Conservation (phyloP, 257 asterid species). For the Solanum habrochaites region DNA sequence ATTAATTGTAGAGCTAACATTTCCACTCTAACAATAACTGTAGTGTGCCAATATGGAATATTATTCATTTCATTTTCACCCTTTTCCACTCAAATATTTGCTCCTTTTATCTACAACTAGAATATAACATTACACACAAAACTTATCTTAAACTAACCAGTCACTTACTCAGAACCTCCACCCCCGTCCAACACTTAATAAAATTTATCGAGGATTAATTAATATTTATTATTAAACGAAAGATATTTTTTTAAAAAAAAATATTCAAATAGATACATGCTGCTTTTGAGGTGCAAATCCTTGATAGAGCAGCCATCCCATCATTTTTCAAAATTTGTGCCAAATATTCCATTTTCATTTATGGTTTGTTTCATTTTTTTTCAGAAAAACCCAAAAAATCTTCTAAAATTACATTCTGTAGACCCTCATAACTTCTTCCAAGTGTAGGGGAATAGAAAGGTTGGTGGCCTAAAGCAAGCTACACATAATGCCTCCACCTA, state of each 20-base stretch:
- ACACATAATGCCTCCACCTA: not conserved
- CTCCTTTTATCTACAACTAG: not conserved
- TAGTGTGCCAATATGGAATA: not conserved
- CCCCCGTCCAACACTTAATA: too few species aligned
- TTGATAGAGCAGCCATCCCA: not conserved
- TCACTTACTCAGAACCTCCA: too few species aligned
- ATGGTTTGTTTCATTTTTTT: not conserved
- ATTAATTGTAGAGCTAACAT: conserved; percentile 27
- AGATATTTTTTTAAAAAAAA: not conserved
- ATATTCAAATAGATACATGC: not conserved
- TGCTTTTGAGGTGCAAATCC: not conserved
- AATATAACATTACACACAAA: not conserved
- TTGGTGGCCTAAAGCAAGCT: not conserved
- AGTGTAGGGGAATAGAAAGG: not conserved
- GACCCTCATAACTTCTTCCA: not conserved
- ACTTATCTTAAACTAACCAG: too few species aligned
- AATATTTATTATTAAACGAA: not conserved
- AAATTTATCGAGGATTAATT: not conserved
- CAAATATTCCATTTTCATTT: not conserved
- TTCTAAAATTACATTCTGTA: not conserved
- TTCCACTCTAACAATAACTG: not conserved
- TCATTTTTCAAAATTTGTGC: not conserved
- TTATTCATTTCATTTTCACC: not conserved
- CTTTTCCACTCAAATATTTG: not conserved
- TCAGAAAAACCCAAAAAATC: not conserved